These are phyloP conservation scores for Solanum rostratum DNA, from an alignment of 257 asterid genomes.

Conservation along the genomic window DNA sequence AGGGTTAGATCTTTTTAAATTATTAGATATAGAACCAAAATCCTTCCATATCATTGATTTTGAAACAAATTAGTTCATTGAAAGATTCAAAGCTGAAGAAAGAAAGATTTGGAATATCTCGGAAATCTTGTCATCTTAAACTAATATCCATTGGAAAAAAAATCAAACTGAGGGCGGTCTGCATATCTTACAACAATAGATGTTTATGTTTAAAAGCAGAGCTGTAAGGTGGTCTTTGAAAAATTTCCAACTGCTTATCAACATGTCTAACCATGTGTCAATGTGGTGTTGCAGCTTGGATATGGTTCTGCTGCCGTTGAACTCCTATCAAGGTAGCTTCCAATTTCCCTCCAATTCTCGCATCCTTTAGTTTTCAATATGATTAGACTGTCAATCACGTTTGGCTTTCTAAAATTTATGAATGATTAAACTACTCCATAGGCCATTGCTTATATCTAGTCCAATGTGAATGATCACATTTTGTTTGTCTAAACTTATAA, in stretches of 20 bases:
- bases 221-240: background rate
- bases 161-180: background rate
- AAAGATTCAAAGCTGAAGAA: background rate
- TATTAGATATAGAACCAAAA: background rate
- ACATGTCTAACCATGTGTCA: background rate
- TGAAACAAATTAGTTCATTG: background rate
- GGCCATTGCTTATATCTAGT: background rate
- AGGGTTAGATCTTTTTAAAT: background rate
- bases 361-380: background rate
- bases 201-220: background rate
- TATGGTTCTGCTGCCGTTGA: conserved; percentile 88
- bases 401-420: background rate
- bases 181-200: background rate
- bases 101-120: background rate
- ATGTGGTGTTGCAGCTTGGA: conserved; percentile 55
- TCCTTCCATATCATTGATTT: background rate
- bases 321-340: conserved; percentile 55
- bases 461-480: background rate
- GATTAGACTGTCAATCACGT: background rate
- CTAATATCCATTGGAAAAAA: background rate
- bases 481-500: background rate
- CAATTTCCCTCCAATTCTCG: background rate
- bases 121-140: background rate
- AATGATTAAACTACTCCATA: background rate
- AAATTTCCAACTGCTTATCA: background rate